Conservation (phyloP, 192 early-diverging fungal species). For the Chytriomyces sp. region DNA sequence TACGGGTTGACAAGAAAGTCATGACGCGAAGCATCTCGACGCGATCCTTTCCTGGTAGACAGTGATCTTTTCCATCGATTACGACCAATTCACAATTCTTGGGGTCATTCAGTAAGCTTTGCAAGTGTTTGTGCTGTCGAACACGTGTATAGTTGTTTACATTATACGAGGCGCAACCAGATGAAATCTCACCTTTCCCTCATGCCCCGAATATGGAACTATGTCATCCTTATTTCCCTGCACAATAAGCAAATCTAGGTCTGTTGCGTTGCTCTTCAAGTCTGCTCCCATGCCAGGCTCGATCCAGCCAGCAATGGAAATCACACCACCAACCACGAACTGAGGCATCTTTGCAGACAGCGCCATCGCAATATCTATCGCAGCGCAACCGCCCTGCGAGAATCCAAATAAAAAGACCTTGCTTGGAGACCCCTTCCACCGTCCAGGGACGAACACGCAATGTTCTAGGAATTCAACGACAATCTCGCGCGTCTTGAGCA, state of each 20-base stretch:
- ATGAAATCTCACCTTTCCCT: conserved; percentile 23
- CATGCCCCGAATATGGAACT: conserved; percentile 31
- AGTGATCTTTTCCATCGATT: conserved; percentile 61
- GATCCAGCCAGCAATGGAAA: conserved; percentile 65
- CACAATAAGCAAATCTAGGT: conserved; percentile 52
- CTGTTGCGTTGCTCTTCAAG: conserved; percentile 25
- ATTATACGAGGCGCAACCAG: too few species aligned
- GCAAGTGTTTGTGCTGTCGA: not conserved
- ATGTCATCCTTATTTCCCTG: conserved; percentile 61
- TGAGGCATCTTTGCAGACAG: conserved; percentile 11
- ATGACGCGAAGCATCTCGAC: conserved; percentile 66
- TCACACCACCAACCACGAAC: conserved; percentile 45
- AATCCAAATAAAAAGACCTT: conserved; percentile 73
- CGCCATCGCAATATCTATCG: conserved; percentile 65
- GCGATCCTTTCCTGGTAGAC: conserved; percentile 53
- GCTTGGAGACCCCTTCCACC: conserved; percentile 37
- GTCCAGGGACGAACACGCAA: conserved; percentile 31
- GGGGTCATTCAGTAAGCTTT: conserved; percentile 32
- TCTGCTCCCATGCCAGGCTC: conserved; percentile 10
- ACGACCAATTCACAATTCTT: conserved; percentile 35
- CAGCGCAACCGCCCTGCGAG: conserved; percentile 69
- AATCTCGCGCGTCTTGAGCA: conserved; percentile 46
- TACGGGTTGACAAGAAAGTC: conserved; percentile 60
- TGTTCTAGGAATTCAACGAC: conserved; percentile 52
- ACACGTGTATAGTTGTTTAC: conserved; percentile 10